Evolutionary conservation across 768 basidiomycete genomes (phyloP).

Genomic region (Tubosaeta sp.): DNA sequence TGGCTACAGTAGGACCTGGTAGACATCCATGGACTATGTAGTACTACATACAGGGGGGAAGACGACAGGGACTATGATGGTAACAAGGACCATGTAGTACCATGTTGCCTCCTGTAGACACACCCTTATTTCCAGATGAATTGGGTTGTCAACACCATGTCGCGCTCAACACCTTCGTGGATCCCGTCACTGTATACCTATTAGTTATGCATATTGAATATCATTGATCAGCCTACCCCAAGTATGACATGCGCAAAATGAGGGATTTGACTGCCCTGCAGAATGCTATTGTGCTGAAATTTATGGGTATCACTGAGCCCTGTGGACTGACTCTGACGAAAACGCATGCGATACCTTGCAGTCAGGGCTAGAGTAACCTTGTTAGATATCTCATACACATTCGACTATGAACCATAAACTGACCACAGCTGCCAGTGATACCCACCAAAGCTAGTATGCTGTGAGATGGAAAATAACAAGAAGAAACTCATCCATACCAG

Average conservation of each 20-base stretch:
- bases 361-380: constrained; percentile 5
- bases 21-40: too few species aligned
- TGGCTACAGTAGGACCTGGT: too few species aligned
- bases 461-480: background rate
- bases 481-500: constrained; percentile 1
- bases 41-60: too few species aligned
- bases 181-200: background rate
- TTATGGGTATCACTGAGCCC: background rate
- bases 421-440: constrained; percentile 6
- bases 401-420: background rate
- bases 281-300: constrained; percentile 13
- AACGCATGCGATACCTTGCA: constrained; percentile 4
- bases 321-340: background rate
- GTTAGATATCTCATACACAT: background rate
- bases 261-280: constrained; percentile 15
- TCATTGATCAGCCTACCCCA: background rate
- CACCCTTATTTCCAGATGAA: too few species aligned
- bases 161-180: background rate
- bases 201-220: background rate
- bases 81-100: too few species aligned
- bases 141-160: constrained; percentile 5
- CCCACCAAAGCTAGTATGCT: constrained; percentile 4
- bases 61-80: too few species aligned
- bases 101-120: too few species aligned
- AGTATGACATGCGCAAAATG: background rate